Conservation (phyloP, 176 grass and related monocot genomes). For the Rhynchospora breviuscula region DNA sequence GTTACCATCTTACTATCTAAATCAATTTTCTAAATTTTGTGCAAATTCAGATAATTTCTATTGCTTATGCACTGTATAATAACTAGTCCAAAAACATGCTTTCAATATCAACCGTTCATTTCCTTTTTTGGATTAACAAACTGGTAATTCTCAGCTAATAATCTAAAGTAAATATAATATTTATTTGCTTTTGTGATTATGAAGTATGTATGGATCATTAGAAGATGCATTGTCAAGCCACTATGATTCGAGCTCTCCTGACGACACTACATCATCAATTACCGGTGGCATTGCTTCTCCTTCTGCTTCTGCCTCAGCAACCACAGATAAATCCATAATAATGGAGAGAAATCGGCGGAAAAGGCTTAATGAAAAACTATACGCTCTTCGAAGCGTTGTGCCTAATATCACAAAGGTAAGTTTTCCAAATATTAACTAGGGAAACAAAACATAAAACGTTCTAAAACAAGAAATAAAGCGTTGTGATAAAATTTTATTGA, state of each 20-base stretch:
- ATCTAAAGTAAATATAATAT: neutral
- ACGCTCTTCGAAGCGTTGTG: slow-evolving; percentile 63
- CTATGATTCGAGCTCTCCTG: slow-evolving; percentile 73
- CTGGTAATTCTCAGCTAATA: neutral
- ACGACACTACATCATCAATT: slow-evolving; percentile 29
- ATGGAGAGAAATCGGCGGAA: slow-evolving; percentile 64
- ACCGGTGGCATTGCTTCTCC: neutral
- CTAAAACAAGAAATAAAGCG: neutral
- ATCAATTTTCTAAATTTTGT: too few species aligned
- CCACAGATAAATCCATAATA: slow-evolving; percentile 43
- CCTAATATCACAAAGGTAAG: slow-evolving; percentile 85
- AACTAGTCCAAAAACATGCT: too few species aligned
- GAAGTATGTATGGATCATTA: slow-evolving; percentile 36
- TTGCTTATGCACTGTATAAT: too few species aligned
- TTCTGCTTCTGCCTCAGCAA: neutral
- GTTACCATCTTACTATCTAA: too few species aligned
- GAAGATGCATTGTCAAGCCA: slow-evolving; percentile 41
- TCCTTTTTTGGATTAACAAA: neutral
- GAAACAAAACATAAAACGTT: neutral
- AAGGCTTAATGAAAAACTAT: slow-evolving; percentile 79
- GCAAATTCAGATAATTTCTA: too few species aligned
- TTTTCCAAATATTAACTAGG: neutral
- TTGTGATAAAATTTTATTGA: neutral
- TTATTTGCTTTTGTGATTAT: neutral
- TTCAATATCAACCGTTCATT: neutral